Conservation (phyloP, 331 rosid genomes). For the Quercus phellos region DNA sequence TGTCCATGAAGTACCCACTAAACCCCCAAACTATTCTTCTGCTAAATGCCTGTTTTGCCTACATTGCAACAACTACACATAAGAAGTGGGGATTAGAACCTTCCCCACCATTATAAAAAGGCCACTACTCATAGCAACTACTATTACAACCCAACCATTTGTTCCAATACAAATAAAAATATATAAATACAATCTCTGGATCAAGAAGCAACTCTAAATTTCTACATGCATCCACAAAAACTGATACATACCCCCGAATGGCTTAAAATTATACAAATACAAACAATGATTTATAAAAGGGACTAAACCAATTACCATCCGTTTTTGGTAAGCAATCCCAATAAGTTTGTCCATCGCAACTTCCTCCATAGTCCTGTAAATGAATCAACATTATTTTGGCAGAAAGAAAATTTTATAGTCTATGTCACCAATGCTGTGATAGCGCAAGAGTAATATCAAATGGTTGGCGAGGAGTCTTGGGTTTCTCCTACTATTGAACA, state of each 20-base stretch:
- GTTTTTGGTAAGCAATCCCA: slow-evolving; percentile 76
- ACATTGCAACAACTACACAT: no score
- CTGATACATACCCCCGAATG: background rate
- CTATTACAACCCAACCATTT: slow-evolving; percentile 1
- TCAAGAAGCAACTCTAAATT: background rate
- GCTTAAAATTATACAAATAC: slow-evolving; percentile 1
- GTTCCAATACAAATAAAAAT: background rate
- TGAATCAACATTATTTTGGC: slow-evolving; percentile 12
- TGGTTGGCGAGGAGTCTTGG: background rate
- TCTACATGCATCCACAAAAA: background rate
- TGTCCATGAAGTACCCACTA: background rate
- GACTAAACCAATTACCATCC: slow-evolving; percentile 51
- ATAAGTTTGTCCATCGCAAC: slow-evolving; percentile 82
- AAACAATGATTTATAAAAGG: slow-evolving; percentile 16
- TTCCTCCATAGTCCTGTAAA: slow-evolving; percentile 72
- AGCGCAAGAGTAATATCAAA: background rate
- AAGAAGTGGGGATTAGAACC: no score
- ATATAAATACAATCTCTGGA: background rate
- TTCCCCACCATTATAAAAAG: background rate
- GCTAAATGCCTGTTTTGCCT: no score
- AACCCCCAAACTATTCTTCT: no score
- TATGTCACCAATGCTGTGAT: background rate
- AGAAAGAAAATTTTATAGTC: background rate
- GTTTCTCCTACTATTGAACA: background rate
- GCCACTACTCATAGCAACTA: background rate